phyloP scores from a whole-genome alignment of 2,329 filamentous ascomycete species.

The Diaporthe sp. region DNA sequence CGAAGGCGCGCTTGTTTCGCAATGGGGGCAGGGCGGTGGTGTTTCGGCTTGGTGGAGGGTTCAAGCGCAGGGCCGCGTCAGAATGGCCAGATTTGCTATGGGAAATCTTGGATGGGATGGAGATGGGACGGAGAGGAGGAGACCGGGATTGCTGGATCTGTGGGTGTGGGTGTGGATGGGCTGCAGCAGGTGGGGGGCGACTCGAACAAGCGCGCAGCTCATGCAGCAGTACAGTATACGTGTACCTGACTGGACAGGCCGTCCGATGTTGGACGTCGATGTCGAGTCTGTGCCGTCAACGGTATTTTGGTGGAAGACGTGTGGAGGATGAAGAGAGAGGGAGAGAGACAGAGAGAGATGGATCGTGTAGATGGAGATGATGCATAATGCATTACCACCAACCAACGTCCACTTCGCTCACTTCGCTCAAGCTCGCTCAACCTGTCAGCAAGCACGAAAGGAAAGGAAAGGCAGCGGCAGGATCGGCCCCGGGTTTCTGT shows the following conservation, averaged over 20 bases:
- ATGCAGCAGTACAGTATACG: neutral
- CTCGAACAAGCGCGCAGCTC: slow-evolving; percentile 2
- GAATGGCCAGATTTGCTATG: slow-evolving; percentile 24
- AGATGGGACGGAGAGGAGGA: slow-evolving; percentile 1
- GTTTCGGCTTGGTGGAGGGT: slow-evolving; percentile 27
- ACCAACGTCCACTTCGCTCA: too few relatives aligned
- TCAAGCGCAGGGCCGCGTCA: slow-evolving; percentile 25
- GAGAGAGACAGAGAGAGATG: neutral
- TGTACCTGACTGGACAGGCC: neutral
- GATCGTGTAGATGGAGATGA: neutral
- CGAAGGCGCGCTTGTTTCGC: slow-evolving; percentile 27
- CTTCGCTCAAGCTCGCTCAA: neutral
- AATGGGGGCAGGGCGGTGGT: neutral
- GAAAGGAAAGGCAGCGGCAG: too few relatives aligned
- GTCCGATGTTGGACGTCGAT: neutral
- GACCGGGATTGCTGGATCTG: slow-evolving; percentile 11
- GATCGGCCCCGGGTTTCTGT: slow-evolving; percentile 14
- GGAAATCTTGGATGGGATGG: slow-evolving; percentile 2
- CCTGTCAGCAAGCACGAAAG: neutral
- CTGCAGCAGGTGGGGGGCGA: neutral
- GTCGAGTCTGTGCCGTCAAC: neutral
- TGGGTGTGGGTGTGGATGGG: neutral
- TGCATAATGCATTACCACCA: too few relatives aligned
- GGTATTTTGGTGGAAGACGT: too few relatives aligned
- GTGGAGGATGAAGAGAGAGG: neutral